Evolutionary conservation across 108 stramenopile genomes (phyloP), one percentile per base, ranked within the genome.

Genomic region (Nannochloropsis gaditana): DNA sequence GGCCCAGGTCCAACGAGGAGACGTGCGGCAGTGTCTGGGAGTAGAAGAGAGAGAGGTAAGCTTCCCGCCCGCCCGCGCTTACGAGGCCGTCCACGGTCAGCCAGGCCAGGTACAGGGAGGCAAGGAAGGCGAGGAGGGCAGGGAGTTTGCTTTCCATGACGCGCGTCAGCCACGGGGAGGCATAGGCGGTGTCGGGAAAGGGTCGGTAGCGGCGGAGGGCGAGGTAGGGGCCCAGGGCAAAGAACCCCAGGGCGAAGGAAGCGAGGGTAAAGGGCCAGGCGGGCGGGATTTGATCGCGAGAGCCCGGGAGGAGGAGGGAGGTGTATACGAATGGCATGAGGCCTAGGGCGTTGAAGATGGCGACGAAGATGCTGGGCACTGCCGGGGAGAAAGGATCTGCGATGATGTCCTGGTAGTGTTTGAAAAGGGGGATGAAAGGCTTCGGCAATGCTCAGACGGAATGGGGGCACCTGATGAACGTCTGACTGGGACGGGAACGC

Each of bases 261-360:
- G 19, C 59, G 6, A 73, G 19, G 2, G 19, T n/a, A 6, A 73
- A 73, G n/a, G 59, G 59, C 59, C 59, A 73, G 59, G 59, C 2
- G 19, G 59, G 59, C 4, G 59, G 59, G n/a, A n/a, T n/a, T 6
- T 73, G 59, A n/a, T 73, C 8, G 4, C 59, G 59, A 73, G 59
- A 73, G 59, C 59, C 59, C 59, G 59, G 59, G 59, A 73, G 59
- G 59, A 73, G 59, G 59, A 73, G 59, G n/a, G 59, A 73, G 59
- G 59, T n/a, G n/a, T 73, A 73, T 15, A 73, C 59, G 59, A 73
- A 8, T 15, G 59, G 59, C 59, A 73, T 73, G 3, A 73, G 59
- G 59, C 59, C 59, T n/a, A 73, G n/a, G 59, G 59, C 59, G 59
- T 73, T 73, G 6, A 73, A 73, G 59, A 73, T 73, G 59, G 59